Evolutionary conservation across 768 basidiomycete species (phyloP), one percentile per base, ranked within the genome.

Genomic region (Phanerochaete sordida): DNA sequence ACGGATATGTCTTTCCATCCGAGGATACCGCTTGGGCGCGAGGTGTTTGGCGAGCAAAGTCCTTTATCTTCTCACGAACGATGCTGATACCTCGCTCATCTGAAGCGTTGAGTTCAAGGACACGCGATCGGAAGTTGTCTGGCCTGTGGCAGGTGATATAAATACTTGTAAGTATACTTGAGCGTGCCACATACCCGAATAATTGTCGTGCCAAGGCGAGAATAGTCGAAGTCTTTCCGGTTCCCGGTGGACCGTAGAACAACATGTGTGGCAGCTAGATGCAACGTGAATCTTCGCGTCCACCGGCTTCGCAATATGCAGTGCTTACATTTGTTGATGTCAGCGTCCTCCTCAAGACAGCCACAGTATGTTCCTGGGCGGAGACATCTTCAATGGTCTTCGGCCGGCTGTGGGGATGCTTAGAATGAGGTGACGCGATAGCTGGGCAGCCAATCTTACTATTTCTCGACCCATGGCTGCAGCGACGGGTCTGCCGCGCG

Each of bases 401-500:
- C 50, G 97, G 97, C 53, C 97, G 91, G 72, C 95, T 98, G 70
- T n/a, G 27, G 50, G 7, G 21, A 6, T 21, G 35, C 33, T 27
- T 24, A 33, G 30, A 19, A 19, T 19, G 50, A 15, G 16, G 15
- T 26, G 24, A 28, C 11, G n/a, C 47, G 16, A 48, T 6, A 48
- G 33, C 11, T 24, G 5, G 3, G 27, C 8, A 16, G 4, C 2
- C 1, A 21, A 21, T 75, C 85, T 52, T 44, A 95, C 95, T 98
- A 99, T 84, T 98, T 98, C 76, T 99, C 97, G 0, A 99, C 95
- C 97, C 97, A 99, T 62, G 97, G 94, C 69, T 94, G 92, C 39
- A 85, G 72, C 23, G 77, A 78, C 13, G 85, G 85, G 58, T 86
- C 84, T 11, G 79, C 74, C 1, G 63, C 45, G 23, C 70, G 71